Percentiles rank a stretch among this genome's conserved stretches.
Conservation (phyloP, 2,329 filamentous ascomycete genomes). For the Aspergillus puulaauensis region DNA sequence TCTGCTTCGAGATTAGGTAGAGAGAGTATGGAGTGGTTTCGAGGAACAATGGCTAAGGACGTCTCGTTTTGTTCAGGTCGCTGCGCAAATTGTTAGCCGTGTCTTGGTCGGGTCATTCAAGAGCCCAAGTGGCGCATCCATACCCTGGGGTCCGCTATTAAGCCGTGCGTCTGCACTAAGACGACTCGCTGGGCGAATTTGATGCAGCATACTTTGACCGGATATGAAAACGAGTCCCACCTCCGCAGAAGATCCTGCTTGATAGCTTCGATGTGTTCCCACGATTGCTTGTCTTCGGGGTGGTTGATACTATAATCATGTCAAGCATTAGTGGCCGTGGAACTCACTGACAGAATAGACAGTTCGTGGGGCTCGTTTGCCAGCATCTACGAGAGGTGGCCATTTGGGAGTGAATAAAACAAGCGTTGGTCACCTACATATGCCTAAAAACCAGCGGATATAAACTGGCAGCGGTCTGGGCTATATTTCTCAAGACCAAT, state of each 20-base stretch:
- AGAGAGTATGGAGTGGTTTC: slow-evolving; percentile 77
- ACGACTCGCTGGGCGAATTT: slow-evolving; percentile 96
- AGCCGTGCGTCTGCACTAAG: slow-evolving; percentile 82
- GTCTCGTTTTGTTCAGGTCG: slow-evolving; percentile 76
- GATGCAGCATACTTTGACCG: slow-evolving; percentile 88
- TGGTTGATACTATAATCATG: slow-evolving; percentile 71
- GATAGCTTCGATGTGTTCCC: slow-evolving; percentile 85
- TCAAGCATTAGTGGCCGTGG: slow-evolving; percentile 31
- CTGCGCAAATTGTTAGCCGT: slow-evolving; percentile 39
- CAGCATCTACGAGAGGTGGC: slow-evolving; percentile 22
- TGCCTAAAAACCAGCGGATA: slow-evolving; percentile 90
- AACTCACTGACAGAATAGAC: slow-evolving; percentile 2
- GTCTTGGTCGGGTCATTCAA: neutral
- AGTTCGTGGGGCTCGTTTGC: neutral
- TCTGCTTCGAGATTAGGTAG: slow-evolving; percentile 85
- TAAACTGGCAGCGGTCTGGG: slow-evolving; percentile 87
- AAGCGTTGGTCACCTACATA: slow-evolving; percentile 68
- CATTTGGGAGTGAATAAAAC: slow-evolving; percentile 16
- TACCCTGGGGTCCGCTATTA: slow-evolving; percentile 80
- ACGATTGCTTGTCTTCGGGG: slow-evolving; percentile 74
- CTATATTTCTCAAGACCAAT: slow-evolving; percentile 77
- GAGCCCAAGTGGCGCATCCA: slow-evolving; percentile 30
- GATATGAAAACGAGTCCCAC: slow-evolving; percentile 77
- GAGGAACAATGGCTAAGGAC: slow-evolving; percentile 80
- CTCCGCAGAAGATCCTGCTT: slow-evolving; percentile 84